Evolutionary conservation across 441 rosid species (phyloP), one percentile per base, ranked within the genome.

Genomic region (Omphalea diandra): DNA sequence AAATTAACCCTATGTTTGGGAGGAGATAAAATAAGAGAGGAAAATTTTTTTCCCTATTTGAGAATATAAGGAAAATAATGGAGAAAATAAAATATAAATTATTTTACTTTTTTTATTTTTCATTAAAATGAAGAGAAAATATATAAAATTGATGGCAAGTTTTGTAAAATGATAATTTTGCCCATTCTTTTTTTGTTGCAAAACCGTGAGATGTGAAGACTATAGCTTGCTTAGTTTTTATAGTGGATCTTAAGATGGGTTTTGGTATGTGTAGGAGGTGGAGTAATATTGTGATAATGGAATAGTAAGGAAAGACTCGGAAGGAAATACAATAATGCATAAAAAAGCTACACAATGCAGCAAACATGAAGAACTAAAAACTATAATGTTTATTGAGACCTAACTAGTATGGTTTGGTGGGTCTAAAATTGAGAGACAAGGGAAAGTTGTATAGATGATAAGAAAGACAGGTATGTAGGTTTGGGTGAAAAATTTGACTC

Each of bases 191-290:
- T n/a, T n/a, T n/a, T n/a, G n/a, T n/a, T n/a, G n/a, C n/a, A n/a
- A n/a, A n/a, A n/a, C n/a, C n/a, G n/a, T n/a, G 32, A 8, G 87
- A 82, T 50, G 78, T 44, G 61, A 74, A 76, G 60, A 71, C 83
- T 15, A 77, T 62, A 62, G n/a, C n/a, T n/a, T n/a, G n/a, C n/a
- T n/a, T 44, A 83, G 75, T 24, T 62, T 73, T 70, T 70, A 76
- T 32, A 69, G 70, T 29, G 73, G 73, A 73, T 80, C 74, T 67
- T 40, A 65, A 60, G 65, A 67, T 57, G 76, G 68, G 58, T 49
- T 57, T 43, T 54, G 54, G 60, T 43, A 67, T 47, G 73, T 29
- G 22, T 65, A 52, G 20, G 70, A 61, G 41, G n/a, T n/a, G n/a
- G n/a, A n/a, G n/a, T n/a, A n/a, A n/a, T n/a, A n/a, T n/a, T 62